Evolutionary conservation across 805 yeast genomes (phyloP), one percentile per base, ranked within the genome.

Genomic region (Kregervanrija delftensis): DNA sequence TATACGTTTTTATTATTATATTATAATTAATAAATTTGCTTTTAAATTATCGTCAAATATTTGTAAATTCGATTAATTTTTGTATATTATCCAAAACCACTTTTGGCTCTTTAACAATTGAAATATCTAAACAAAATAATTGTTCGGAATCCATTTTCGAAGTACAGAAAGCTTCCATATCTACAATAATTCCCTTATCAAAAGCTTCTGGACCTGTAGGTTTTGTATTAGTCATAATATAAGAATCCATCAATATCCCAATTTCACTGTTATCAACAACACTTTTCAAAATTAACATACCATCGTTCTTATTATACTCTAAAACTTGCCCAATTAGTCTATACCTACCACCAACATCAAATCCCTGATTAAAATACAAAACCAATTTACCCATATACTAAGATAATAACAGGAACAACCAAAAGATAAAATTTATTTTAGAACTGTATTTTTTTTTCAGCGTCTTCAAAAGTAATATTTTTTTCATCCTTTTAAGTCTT

Each of bases 171-270:
- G 52, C 51, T 13, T 60, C 60, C 5, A 55, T 45, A 41, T 53
- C 59, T n/a, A 59, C 51, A 8, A 60, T 43, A 1, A 50, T 38
- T 2, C 64, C 64, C 4, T 45, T 41, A 9, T 30, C 33, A 36
- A 47, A 51, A 11, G 15, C 47, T 13, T 22, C 43, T 10, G 39
- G 32, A 14, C 45, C 37, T 37, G 44, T 12, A 52, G 11, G 9
- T 30, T 32, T 11, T 46, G 33, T 11, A 54, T 12, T 2, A 54
- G 37, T 9, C 44, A 39, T 22, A 46, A 38, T 16, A 50, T 34
- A 40, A 51, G 52, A 17, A 52, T 44, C 28, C 30, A 45, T 40
- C 38, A 13, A 37, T 30, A 10, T 43, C 34, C 16, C 46, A 43
- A 16, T 12, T 34, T 17, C 37, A 17, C n/a, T 35, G 5, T 39